Base-by-base conservation (phyloP, 352 stramenopile genomes). In the Nothophytophthora sp. region DNA sequence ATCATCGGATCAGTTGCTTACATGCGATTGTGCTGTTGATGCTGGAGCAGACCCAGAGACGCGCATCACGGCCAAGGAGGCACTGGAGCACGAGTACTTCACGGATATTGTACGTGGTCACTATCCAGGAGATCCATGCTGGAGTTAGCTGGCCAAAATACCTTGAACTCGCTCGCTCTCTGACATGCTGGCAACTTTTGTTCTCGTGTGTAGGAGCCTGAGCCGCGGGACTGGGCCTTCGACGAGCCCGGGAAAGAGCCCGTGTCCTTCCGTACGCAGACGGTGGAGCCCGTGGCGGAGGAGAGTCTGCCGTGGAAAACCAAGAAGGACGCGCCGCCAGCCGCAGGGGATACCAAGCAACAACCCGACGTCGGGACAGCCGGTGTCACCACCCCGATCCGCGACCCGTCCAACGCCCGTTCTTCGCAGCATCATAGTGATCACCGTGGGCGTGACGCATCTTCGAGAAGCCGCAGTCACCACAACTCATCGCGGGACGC, bases 41-140 rank as follows among this genome's bases (percentile, higher is more conserved):
- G 25, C n/a, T 43, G 6, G 32, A 32, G 35, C 78, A 82, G 86
- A 97, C 67, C 93, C 93, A 27, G 76, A 84, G 55, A 76, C 88
- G 28, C 83, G 95, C 22, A 96, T 98, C 52, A 96, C 81, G 23
- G 93, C 92, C 4, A 85, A 91, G 37, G 77, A 97, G 49, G 95
- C 95, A 28, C 58, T 98, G 10, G 77, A 96, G 35, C 92, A 98
- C 69, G 69, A 92, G 51, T 98, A 98, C 55, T 98, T 98, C 53
- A 90, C 81, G 56, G 74, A 95, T 22, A 96, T 91, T 55, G 84
- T 92, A 67, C 50, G 76, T 67, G n/a, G n/a, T n/a, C n/a, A 1
- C 9, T 39, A 12, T 51, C 2, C 12, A 32, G 18, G 20, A 36
- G 48, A 23, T 34, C 24, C 29, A 18, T 40, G 11, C 29, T 27